A percentile compares a stretch with the other conserved stretches of the same genome.
phyloP scores from a whole-genome alignment of 2,329 filamentous ascomycete genomes.

The Beauveria bassiana region DNA sequence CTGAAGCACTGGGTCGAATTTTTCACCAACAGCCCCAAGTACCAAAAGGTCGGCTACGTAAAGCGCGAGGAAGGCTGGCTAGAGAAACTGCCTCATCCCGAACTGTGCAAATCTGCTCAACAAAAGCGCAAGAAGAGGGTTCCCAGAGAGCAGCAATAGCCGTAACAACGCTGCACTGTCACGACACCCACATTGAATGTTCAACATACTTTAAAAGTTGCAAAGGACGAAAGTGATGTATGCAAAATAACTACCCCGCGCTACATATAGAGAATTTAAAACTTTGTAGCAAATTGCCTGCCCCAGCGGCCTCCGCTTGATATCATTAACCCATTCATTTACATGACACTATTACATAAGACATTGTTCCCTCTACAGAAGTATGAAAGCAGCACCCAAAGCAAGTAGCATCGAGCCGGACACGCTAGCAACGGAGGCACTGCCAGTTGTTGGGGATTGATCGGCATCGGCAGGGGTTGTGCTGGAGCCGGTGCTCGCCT shows the following conservation, averaged over 20 bases:
- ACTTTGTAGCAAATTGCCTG: neutral
- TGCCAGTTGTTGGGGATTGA: slow-evolving; percentile 16
- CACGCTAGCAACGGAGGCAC: slow-evolving; percentile 21
- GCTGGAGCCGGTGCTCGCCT: slow-evolving; percentile 12
- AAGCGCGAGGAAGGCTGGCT: slow-evolving; percentile 53
- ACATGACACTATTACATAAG: neutral
- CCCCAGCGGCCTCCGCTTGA: neutral
- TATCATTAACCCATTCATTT: slow-evolving; percentile 4
- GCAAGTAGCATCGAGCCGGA: slow-evolving; percentile 36
- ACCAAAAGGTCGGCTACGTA: slow-evolving; percentile 71
- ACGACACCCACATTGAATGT: neutral
- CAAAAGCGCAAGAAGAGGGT: slow-evolving; percentile 45
- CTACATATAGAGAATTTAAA: neutral
- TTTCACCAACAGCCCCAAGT: slow-evolving; percentile 73
- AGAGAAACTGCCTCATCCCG: slow-evolving; percentile 51
- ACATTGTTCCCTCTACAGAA: slow-evolving; percentile 22
- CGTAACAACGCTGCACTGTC: neutral
- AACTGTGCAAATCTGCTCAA: slow-evolving; percentile 64
- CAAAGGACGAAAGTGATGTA: neutral
- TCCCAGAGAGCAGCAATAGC: slow-evolving; percentile 1
- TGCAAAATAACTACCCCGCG: neutral
- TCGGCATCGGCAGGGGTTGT: neutral
- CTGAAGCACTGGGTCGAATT: slow-evolving; percentile 78
- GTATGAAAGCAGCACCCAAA: slow-evolving; percentile 35
- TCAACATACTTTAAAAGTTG: neutral